Conservation (phyloP, 1,284 basidiomycete species). For the Cutaneotrichosporon sp. region DNA sequence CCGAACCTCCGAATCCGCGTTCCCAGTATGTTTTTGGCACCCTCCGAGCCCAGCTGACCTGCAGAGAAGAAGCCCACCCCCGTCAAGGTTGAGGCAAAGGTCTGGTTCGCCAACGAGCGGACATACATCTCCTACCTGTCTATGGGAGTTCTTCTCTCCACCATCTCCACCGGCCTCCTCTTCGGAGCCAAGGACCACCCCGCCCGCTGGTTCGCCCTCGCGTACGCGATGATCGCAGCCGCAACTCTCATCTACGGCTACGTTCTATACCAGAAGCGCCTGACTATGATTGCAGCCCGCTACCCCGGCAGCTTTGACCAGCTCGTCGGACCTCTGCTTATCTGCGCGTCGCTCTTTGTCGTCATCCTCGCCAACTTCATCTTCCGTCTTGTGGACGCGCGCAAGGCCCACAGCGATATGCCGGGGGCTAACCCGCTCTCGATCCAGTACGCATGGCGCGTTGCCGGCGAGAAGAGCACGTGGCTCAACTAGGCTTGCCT, state of each 20-base stretch:
- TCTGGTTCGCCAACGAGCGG: conserved; percentile 98
- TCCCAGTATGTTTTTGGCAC: conserved; percentile 25
- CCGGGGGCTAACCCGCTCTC: conserved; percentile 36
- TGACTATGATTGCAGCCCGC: conserved; percentile 83
- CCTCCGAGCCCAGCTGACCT: conserved; percentile 4
- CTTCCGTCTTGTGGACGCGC: conserved; percentile 54
- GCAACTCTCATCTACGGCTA: conserved; percentile 67
- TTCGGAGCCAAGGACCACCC: conserved; percentile 57
- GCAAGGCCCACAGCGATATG: conserved; percentile 14
- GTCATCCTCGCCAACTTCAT: conserved; percentile 83
- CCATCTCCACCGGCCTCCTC: conserved; percentile 72
- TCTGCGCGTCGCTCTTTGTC: conserved; percentile 72
- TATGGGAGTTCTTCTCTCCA: conserved; percentile 75
- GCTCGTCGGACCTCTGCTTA: conserved; percentile 70
- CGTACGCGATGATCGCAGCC: conserved; percentile 67
- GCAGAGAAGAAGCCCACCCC: conserved; percentile 77
- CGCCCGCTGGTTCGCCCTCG: conserved; percentile 73
- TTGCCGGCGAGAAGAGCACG: conserved; percentile 22
- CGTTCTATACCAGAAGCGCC: conserved; percentile 76
- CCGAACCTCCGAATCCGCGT: conserved; percentile 36
- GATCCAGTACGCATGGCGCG: conserved; percentile 32
- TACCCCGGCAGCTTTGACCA: conserved; percentile 89
- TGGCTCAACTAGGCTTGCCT: conserved; percentile 12
- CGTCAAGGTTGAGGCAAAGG: conserved; percentile 91
- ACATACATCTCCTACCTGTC: conserved; percentile 93